Evolutionary conservation across 768 basidiomycete genomes (phyloP).

Genomic region (Crassisporium funariophilum): DNA sequence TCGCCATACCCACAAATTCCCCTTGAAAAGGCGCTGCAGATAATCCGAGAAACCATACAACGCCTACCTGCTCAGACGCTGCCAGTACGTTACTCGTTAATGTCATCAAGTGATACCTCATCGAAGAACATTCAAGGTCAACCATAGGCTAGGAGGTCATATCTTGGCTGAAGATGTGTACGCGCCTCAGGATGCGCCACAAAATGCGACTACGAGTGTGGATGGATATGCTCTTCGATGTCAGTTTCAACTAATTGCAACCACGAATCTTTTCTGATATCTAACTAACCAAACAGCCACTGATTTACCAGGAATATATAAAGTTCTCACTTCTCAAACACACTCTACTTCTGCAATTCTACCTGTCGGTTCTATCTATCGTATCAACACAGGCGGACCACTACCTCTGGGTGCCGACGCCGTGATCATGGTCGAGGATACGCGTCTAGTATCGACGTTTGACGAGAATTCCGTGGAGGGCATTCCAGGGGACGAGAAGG

Average conservation of each 20-base stretch:
- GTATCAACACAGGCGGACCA: constrained; percentile 87
- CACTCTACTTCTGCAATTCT: constrained; percentile 50
- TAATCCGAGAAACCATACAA: constrained; percentile 52
- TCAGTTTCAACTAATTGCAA: constrained; percentile 31
- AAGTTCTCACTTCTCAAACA: constrained; percentile 61
- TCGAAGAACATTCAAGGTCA: constrained; percentile 48
- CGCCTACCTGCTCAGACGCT: constrained; percentile 41
- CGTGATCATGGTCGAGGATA: constrained; percentile 94
- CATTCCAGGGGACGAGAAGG: constrained; percentile 61
- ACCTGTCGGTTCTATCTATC: constrained; percentile 57
- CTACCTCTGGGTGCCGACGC: constrained; percentile 75
- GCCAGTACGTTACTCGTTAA: constrained; percentile 39
- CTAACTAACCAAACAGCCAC: constrained; percentile 44
- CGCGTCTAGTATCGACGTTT: constrained; percentile 62
- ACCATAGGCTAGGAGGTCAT: constrained; percentile 58
- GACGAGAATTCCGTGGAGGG: constrained; percentile 32
- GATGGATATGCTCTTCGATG: constrained; percentile 87
- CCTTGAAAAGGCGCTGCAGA: constrained; percentile 61
- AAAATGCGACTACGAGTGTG: constrained; percentile 72
- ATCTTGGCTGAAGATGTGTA: constrained; percentile 77
- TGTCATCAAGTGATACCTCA: background rate
- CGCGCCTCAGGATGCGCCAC: constrained; percentile 66
- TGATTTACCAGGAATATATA: constrained; percentile 65
- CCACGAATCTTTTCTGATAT: background rate
- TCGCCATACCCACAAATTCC: constrained; percentile 79